Percentiles rank a stretch among this genome's conserved stretches.
phyloP scores from a whole-genome alignment of 163 green algal genomes.

The Trebouxiophyceae sp. region DNA sequence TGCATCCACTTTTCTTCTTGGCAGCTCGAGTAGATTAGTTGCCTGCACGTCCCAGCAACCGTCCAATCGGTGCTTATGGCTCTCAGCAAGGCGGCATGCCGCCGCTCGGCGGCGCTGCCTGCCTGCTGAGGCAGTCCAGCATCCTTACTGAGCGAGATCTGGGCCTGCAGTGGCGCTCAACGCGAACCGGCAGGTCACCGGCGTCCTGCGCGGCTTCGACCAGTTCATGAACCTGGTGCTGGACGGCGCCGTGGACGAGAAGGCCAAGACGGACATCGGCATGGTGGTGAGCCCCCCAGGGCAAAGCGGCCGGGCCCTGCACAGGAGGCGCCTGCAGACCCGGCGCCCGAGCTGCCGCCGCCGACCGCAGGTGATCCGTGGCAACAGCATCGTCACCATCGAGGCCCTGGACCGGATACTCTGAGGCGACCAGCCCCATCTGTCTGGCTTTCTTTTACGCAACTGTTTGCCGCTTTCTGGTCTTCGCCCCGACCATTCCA shows the following conservation, averaged over 20 bases:
- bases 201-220: conserved; percentile 93
- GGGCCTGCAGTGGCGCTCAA: conserved; percentile 84
- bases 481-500: no score
- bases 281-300: conserved; percentile 93
- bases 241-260: conserved; percentile 88
- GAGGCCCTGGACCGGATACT: conserved; percentile 40
- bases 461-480: no score
- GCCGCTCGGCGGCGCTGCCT: not conserved
- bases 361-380: conserved; percentile 25
- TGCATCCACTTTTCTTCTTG: no score
- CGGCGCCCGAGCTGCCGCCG: not conserved
- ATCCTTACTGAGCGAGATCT: not conserved
- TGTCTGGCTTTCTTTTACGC: no score
- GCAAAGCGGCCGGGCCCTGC: no score
- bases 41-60: not conserved
- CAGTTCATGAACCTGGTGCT: conserved; percentile 99
- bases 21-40: no score
- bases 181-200: conserved; percentile 89
- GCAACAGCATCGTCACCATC: conserved; percentile 46
- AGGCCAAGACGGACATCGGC: conserved; percentile 84
- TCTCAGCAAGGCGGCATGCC: no score
- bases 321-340: no score
- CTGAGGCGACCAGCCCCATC: no score
- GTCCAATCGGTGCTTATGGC: no score
- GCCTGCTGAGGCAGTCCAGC: not conserved